phyloP scores from a whole-genome alignment of 495 filamentous ascomycete genomes.

The Acidiella bohemica region DNA sequence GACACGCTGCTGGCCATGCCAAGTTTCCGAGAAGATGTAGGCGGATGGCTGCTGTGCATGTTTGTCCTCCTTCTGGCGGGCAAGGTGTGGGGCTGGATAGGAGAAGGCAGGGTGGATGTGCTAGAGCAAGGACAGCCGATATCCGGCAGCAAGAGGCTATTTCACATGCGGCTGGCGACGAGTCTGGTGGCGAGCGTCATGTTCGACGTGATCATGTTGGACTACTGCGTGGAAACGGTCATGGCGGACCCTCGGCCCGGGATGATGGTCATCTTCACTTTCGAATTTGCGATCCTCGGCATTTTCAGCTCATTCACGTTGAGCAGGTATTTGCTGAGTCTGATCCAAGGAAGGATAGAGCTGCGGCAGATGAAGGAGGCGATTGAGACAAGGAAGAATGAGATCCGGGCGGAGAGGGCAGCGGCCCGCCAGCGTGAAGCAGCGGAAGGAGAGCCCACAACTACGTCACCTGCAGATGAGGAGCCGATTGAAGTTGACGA shows the following conservation, averaged over 20 bases:
- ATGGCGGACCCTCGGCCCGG: conserved; percentile 74
- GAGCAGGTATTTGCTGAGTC: conserved; percentile 62
- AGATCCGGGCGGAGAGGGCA: conserved; percentile 43
- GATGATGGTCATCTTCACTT: conserved; percentile 99
- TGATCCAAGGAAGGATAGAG: conserved; percentile 63
- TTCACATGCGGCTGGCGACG: conserved; percentile 66
- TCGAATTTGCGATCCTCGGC: conserved; percentile 82
- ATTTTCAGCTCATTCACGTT: conserved; percentile 68
- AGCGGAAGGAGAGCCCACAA: conserved; percentile 32
- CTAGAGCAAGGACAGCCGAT: conserved; percentile 73
- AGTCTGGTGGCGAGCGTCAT: conserved; percentile 64
- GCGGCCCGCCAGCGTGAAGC: conserved; percentile 48
- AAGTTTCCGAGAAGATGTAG: conserved; percentile 92
- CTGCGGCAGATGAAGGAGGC: conserved; percentile 53
- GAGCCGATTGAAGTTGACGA: conserved; percentile 53
- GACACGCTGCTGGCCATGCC: conserved; percentile 97
- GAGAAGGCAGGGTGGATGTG: conserved; percentile 83
- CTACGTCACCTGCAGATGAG: conserved; percentile 24
- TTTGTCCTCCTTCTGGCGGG: conserved; percentile 82
- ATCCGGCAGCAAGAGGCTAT: conserved; percentile 75
- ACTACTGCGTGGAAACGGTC: conserved; percentile 68
- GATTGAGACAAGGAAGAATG: conserved; percentile 45
- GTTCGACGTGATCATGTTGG: conserved; percentile 65
- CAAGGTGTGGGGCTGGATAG: conserved; percentile 98
- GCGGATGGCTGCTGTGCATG: conserved; percentile 89